Base-by-base conservation (phyloP, 2,329 filamentous ascomycete genomes). In the Graphilbum ipis-grandicollis region DNA sequence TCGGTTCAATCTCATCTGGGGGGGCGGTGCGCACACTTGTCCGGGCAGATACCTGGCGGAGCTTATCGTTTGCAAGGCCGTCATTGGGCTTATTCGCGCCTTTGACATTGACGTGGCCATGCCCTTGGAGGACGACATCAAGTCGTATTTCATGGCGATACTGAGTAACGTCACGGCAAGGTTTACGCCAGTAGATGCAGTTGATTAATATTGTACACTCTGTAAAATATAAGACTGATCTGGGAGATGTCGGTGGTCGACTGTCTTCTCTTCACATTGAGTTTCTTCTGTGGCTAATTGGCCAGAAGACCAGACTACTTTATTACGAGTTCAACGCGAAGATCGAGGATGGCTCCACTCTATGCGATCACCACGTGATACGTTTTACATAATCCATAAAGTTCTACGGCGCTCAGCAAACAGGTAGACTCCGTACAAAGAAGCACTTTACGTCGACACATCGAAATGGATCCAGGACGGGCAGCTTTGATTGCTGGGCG, bases 391-490 rank as follows among this genome's bases (percentile, higher is more conserved):
- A n/a, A n/a, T n/a, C n/a, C n/a, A n/a, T n/a, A n/a, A n/a, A n/a
- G n/a, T n/a, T n/a, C n/a, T n/a, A n/a, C n/a, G n/a, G n/a, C n/a
- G n/a, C n/a, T n/a, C n/a, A n/a, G n/a, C n/a, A n/a, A n/a, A n/a
- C n/a, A n/a, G n/a, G n/a, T n/a, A n/a, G n/a, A n/a, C n/a, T n/a
- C n/a, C n/a, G n/a, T n/a, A n/a, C n/a, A n/a, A n/a, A n/a, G n/a
- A n/a, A n/a, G n/a, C n/a, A n/a, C n/a, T n/a, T n/a, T n/a, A n/a
- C n/a, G n/a, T n/a, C n/a, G n/a, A 34, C 12, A 19, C 26, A 31
- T 32, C n/a, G 51, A 41, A 32, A 73, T 74, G 69, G 63, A 74
- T 49, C 65, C 68, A 12, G 64, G 54, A 32, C 57, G 69, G 36
- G 62, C 57, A 44, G 67, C 66, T 31, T 68, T 72, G 66, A 64